phyloP scores from a whole-genome alignment of 1,139 yeast species.

The Sugiyamaella pinicola region DNA sequence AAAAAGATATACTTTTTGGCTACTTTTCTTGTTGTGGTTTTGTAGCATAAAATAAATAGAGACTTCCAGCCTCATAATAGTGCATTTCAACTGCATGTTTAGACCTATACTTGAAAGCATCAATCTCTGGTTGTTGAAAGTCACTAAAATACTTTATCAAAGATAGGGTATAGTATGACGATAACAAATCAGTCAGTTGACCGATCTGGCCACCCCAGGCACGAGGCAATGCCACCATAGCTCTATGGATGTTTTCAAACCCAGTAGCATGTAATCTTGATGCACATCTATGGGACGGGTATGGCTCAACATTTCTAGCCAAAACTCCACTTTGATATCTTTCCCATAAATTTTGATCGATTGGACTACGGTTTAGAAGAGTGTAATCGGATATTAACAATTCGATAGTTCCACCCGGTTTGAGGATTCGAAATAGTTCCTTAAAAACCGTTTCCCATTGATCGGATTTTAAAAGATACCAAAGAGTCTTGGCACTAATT shows the following conservation, averaged over 20 bases:
- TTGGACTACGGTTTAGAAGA: constrained; percentile 32
- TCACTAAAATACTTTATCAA: constrained; percentile 35
- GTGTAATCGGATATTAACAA: constrained; percentile 40
- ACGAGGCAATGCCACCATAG: constrained; percentile 37
- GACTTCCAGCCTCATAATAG: constrained; percentile 27
- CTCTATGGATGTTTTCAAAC: constrained; percentile 37
- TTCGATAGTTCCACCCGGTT: constrained; percentile 47
- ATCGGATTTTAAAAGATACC: constrained; percentile 37
- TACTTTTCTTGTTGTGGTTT: constrained; percentile 26
- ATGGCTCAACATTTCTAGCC: constrained; percentile 40
- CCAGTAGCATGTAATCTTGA: constrained; percentile 39
- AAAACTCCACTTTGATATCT: constrained; percentile 33
- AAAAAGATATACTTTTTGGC: neutral
- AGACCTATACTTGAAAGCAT: constrained; percentile 22
- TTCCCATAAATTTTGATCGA: constrained; percentile 34
- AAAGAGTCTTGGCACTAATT: constrained; percentile 41
- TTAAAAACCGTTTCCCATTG: constrained; percentile 44
- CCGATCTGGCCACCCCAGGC: constrained; percentile 43
- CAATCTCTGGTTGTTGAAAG: constrained; percentile 34
- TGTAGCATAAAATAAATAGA: constrained; percentile 32
- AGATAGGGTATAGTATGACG: constrained; percentile 37
- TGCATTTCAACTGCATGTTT: constrained; percentile 20
- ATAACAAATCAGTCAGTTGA: constrained; percentile 38
- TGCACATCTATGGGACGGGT: constrained; percentile 37
- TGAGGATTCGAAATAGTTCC: constrained; percentile 45